Base-by-base conservation (phyloP, 495 filamentous ascomycete genomes). In the Letharia lupina region DNA sequence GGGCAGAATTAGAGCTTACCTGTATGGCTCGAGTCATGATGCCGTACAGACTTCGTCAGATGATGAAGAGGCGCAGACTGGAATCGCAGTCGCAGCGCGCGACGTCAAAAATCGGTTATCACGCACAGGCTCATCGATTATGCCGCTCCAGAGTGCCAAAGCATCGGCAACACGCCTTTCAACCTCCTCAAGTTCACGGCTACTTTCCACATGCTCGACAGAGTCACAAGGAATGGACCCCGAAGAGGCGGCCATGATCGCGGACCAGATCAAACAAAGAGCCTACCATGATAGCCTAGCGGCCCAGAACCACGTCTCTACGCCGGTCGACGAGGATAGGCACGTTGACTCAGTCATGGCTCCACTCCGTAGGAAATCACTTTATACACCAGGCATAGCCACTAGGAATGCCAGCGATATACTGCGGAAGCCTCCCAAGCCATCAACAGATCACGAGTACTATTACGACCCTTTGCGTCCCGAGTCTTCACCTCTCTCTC, bases 321-420 rank as follows among this genome's bases (percentile, higher is more conserved):
- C 69, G 20, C 67, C 71, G 6, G 57, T 67, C 8, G 69, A 70
- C 45, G 73, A 74, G 50, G 71, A 71, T 54, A 70, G 50, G 47
- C 67, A 73, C 50, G 63, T 66, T n/a, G 70, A 69, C 41, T 73
- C 69, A 8, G 41, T 67, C 18, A 77, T 76, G 63, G 77, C 78
- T 39, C 69, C 80, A 39, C 79, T 79, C 37, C 77, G 81, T 56
- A 74, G 81, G 37, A 76, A 79, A 28, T 83, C 81, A 33, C 72
- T 82, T 12, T 74, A 81, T 40, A 81, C 76, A 48, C 81, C 81
- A 18, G 80, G 81, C 0, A 72, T 81, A 56, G 80, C 80, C 20
- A 82, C 79, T 16, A 75, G 81, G 70, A 73, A 74, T 61, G 73
- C 78, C 4, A 70, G 75, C 12, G 71, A 73, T 64, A 70, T 73